Conservation (phyloP, 345 rosid genomes). For the Hypericum androsaemum region DNA sequence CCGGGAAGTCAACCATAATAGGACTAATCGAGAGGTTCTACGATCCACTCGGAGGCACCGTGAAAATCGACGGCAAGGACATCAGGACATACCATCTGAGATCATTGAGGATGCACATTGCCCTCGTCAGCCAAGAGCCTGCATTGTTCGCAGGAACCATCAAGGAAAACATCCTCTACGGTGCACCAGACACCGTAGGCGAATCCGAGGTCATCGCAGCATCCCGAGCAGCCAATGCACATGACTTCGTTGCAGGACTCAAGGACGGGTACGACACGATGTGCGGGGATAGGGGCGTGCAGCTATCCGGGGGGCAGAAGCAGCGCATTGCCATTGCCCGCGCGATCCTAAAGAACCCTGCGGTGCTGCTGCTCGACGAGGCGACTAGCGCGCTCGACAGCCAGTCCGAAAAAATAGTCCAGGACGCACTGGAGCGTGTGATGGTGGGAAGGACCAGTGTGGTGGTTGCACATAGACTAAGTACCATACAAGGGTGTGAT, state of each 20-base stretch:
- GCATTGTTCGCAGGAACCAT: constrained; percentile 1
- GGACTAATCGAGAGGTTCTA: constrained; percentile 21
- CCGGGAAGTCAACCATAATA: constrained; percentile 24
- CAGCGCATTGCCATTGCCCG: constrained; percentile 30
- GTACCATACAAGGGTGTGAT: constrained; percentile 22
- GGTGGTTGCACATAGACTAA: constrained; percentile 27
- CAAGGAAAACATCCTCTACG: constrained; percentile 5
- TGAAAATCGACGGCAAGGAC: constrained; percentile 21
- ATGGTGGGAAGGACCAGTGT: constrained; percentile 30
- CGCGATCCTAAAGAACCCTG: constrained; percentile 24
- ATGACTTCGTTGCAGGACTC: constrained; percentile 19
- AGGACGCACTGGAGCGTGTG: constrained; percentile 27
- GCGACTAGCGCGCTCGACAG: constrained; percentile 33
- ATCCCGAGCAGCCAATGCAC: constrained; percentile 21
- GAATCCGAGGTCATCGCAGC: constrained; percentile 11
- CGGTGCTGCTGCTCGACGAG: constrained; percentile 20
- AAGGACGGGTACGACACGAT: constrained; percentile 23
- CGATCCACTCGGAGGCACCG: constrained; percentile 12
- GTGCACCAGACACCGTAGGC: background rate
- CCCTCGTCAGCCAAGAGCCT: constrained; percentile 6
- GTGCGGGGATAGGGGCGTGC: constrained; percentile 27
- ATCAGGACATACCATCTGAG: constrained; percentile 15
- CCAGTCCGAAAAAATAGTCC: constrained; percentile 23
- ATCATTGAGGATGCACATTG: constrained; percentile 13
- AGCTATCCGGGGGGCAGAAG: constrained; percentile 29